Evolutionary conservation across 2,329 filamentous ascomycete species (phyloP), one percentile per base, ranked within the genome.

Genomic region (Aspergillus sp.): DNA sequence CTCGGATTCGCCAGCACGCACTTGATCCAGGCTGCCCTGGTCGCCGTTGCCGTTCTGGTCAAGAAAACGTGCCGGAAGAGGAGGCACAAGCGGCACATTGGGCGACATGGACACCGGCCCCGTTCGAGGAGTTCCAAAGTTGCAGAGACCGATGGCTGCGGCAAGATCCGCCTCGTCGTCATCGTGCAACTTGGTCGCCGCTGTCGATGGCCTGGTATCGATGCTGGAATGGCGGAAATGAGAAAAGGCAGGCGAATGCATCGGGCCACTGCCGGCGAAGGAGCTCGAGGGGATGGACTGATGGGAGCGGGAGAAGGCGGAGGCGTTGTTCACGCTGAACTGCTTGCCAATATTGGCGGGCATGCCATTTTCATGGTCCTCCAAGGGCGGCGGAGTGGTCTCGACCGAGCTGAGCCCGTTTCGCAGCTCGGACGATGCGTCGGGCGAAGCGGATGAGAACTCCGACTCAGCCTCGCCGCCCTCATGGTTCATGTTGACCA

Each of bases 81-180:
- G 82, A 28, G 89, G 89, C 3, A 95, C 86, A 0, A 88, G 86
- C 24, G 89, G 89, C 4, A 86, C 78, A 48, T 93, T 83, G 3
- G 74, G 67, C 4, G 77, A 72, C 39, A 86, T 66, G 31, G 72
- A 69, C 10, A 72, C 67, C 26, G 79, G 71, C 35, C 76, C 68
- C 41, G 72, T 76, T 49, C 80, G 74, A 39, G 83, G 78, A 29
- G 86, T 95, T 44, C 80, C 80, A 57, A 93, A 91, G 59, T 86
- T 93, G 41, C 94, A 76, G 44, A 94, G 69, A 47, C 91, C 85
- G 30, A 95, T 85, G 3, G 89, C 88, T 10, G 88, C 88, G 13
- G 86, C 89, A 37, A 96, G 71, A 44, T 93, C 85, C 29, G 78
- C 81, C 52, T 93, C 88, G 43, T 93, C 86, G 49, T 89, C 78